phyloP scores from a whole-genome alignment of 169 alveolate species.

The Eimeria acervulina region DNA sequence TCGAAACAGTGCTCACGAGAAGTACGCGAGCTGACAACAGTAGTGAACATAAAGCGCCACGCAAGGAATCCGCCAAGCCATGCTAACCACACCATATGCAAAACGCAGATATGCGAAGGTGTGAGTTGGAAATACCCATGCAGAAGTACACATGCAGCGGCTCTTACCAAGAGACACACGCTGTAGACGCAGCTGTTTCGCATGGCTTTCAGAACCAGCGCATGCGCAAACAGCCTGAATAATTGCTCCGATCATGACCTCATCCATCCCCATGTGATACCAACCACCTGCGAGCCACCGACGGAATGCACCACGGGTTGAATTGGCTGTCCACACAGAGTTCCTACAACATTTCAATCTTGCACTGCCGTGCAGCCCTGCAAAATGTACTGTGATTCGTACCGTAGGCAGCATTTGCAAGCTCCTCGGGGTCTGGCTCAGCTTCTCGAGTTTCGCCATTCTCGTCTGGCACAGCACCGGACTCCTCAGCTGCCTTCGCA shows the following conservation, averaged over 20 bases:
- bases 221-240: conserved; percentile 85
- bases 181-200: conserved; percentile 88
- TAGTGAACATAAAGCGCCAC: background rate
- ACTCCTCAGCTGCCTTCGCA: conserved; percentile 54
- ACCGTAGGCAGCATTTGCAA: conserved; percentile 83
- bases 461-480: conserved; percentile 77
- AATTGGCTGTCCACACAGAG: background rate
- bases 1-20: background rate
- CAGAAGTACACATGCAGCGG: background rate
- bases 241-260: conserved; percentile 85
- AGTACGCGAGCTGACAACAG: background rate
- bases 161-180: conserved; percentile 85
- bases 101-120: background rate
- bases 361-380: background rate
- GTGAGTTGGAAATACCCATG: background rate
- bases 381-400: background rate
- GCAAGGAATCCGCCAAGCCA: background rate
- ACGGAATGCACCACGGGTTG: background rate
- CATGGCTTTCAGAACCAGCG: conserved; percentile 87
- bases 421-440: conserved; percentile 82
- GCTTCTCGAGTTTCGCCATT: conserved; percentile 71
- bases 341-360: background rate
- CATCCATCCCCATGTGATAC: conserved; percentile 85
- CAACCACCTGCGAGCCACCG: conserved; percentile 76
- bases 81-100: background rate